Conservation (phyloP, 805 yeast species). For the Naumovozyma baii region DNA sequence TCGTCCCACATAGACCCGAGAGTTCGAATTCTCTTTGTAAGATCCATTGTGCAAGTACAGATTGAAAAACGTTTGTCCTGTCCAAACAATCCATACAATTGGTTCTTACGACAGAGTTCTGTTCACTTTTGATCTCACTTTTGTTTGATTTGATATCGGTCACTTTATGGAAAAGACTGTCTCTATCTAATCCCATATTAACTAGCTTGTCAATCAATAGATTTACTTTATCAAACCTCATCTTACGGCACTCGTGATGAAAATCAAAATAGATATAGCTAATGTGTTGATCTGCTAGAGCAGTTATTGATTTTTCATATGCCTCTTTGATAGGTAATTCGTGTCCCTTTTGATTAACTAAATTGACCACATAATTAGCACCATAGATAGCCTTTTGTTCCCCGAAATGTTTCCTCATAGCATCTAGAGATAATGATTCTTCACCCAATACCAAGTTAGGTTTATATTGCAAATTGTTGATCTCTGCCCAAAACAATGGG, state of each 20-base stretch:
- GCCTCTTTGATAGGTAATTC: constrained; percentile 83
- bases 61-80: constrained; percentile 92
- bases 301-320: constrained; percentile 64
- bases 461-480: constrained; percentile 79
- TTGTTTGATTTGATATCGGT: constrained; percentile 15
- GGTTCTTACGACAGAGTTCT: constrained; percentile 72
- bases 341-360: constrained; percentile 87
- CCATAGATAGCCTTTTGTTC: constrained; percentile 67
- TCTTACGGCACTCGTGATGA: constrained; percentile 92
- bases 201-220: constrained; percentile 60
- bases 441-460: constrained; percentile 67
- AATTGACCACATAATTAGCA: constrained; percentile 71
- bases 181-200: constrained; percentile 51
- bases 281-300: constrained; percentile 46
- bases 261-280: constrained; percentile 88
- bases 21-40: constrained; percentile 69
- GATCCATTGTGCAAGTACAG: constrained; percentile 77
- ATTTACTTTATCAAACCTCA: constrained; percentile 90
- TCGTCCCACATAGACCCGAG: constrained; percentile 41
- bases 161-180: constrained; percentile 56
- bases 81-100: constrained; percentile 98
- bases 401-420: constrained; percentile 70
- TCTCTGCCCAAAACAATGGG: constrained; percentile 92
- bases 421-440: constrained; percentile 35
- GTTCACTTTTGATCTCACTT: constrained; percentile 33